A percentile compares a stretch with the other conserved stretches of the same genome.
These are phyloP conservation scores for Xylariaceae sp. DNA, from an alignment of 2,329 filamentous ascomycete genomes.

Conservation along the genomic window DNA sequence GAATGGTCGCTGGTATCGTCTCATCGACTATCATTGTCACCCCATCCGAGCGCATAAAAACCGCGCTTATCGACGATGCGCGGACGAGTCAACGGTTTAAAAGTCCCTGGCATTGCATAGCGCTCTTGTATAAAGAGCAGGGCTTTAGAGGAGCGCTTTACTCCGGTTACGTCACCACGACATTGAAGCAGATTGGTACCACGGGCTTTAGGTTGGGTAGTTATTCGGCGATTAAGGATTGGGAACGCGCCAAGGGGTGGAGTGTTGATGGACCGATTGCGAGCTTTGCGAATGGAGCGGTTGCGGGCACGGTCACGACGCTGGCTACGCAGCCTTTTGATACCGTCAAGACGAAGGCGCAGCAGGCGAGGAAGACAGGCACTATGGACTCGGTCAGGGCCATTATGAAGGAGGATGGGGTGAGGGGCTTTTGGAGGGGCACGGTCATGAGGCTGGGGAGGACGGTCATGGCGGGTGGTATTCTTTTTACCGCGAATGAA, in stretches of 20 bases:
- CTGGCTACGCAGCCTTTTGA: conserved; percentile 60
- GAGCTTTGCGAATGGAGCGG: conserved; percentile 41
- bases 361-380: conserved; percentile 53
- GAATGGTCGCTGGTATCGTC: conserved; percentile 58
- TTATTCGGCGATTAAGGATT: conserved; percentile 62
- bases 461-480: conserved; percentile 47
- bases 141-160: conserved; percentile 54
- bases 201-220: conserved; percentile 62
- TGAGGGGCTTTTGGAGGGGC: conserved; percentile 60
- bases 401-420: conserved; percentile 54
- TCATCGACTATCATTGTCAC: conserved; percentile 59
- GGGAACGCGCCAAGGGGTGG: conserved; percentile 23
- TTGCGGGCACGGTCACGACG: conserved; percentile 39
- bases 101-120: conserved; percentile 49
- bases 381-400: conserved; percentile 52
- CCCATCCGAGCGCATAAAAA: conserved; percentile 63
- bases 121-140: conserved; percentile 47
- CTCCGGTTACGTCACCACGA: conserved; percentile 58
- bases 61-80: conserved; percentile 61
- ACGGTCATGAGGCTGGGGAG: conserved; percentile 62
- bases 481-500: conserved; percentile 34
- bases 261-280: conserved; percentile 31
- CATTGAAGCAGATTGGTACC: conserved; percentile 60
- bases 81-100: conserved; percentile 39
- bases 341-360: conserved; percentile 59